These are phyloP conservation scores for Kluyveromyces aestuarii DNA, from an alignment of 805 yeast genomes.

Conservation along the genomic window DNA sequence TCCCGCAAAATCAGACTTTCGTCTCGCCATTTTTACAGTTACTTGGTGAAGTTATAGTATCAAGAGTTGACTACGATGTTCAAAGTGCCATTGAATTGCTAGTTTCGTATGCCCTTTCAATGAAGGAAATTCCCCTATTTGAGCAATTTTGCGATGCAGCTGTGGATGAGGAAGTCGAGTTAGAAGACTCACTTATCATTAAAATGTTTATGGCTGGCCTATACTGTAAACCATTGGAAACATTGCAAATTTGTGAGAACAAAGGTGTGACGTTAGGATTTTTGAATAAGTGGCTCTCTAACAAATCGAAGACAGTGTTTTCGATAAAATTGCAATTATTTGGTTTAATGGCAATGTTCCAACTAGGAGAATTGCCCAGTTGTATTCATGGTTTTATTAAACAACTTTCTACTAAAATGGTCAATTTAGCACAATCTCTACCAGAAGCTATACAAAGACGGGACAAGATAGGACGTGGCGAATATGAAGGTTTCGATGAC, in stretches of 20 bases:
- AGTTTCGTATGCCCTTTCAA: constrained; percentile 22
- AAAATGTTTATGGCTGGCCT: constrained; percentile 58
- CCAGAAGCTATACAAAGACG: constrained; percentile 67
- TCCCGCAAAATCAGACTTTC: constrained; percentile 28
- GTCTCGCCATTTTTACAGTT: constrained; percentile 22
- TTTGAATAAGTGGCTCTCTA: constrained; percentile 56
- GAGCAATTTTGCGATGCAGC: constrained; percentile 18
- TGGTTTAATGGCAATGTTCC: constrained; percentile 49
- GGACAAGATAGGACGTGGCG: constrained; percentile 49
- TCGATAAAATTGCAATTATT: constrained; percentile 66
- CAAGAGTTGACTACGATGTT: constrained; percentile 31
- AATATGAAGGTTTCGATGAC: constrained; percentile 20
- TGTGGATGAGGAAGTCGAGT: constrained; percentile 27
- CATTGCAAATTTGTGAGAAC: constrained; percentile 44
- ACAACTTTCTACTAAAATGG: constrained; percentile 44
- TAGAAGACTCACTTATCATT: constrained; percentile 37
- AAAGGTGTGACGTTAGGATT: constrained; percentile 38
- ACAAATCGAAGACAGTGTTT: constrained; percentile 55
- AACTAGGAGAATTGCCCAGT: constrained; percentile 33
- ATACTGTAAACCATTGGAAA: constrained; percentile 47
- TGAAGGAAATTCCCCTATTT: constrained; percentile 26
- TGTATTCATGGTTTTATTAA: constrained; percentile 31
- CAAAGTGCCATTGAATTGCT: constrained; percentile 30
- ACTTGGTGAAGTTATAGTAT: constrained; percentile 19
- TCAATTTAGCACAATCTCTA: constrained; percentile 43